A percentile compares a stretch with the other conserved stretches of the same genome.
Conservation (phyloP, 495 filamentous ascomycete species). For the Melanomma pulvis-pyrius region DNA sequence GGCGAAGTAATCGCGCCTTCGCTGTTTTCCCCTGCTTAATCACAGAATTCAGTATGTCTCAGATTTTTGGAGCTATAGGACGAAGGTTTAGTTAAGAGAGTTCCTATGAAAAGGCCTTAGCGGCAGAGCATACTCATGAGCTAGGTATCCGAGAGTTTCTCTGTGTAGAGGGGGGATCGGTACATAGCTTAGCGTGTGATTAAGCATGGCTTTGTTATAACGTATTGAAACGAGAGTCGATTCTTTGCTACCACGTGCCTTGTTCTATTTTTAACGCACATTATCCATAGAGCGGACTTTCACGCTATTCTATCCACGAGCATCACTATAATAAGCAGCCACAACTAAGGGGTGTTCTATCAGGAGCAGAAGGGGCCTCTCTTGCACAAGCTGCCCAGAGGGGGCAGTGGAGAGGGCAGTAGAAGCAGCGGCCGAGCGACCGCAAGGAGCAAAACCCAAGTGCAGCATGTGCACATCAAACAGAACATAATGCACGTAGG, state of each 20-base stretch:
- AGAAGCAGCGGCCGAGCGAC: no score
- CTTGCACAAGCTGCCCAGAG: no score
- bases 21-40: constrained; percentile 14
- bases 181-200: constrained; percentile 1
- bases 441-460: no score
- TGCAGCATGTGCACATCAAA: no score
- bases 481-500: no score
- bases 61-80: constrained; percentile 11
- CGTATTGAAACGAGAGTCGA: neutral
- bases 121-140: constrained; percentile 2
- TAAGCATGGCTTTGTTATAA: neutral
- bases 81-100: constrained; percentile 11
- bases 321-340: neutral
- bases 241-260: neutral
- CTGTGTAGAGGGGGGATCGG: neutral
- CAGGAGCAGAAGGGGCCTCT: no score
- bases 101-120: constrained; percentile 5
- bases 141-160: constrained; percentile 5
- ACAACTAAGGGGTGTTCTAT: no score
- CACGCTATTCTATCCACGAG: neutral
- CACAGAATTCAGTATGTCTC: constrained; percentile 4
- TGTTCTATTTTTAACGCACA: constrained; percentile 2
- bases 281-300: neutral
- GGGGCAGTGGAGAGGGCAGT: no score
- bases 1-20: constrained; percentile 2